phyloP scores from a whole-genome alignment of 2,329 filamentous ascomycete species.

The Cladophialophora chaetospira region DNA sequence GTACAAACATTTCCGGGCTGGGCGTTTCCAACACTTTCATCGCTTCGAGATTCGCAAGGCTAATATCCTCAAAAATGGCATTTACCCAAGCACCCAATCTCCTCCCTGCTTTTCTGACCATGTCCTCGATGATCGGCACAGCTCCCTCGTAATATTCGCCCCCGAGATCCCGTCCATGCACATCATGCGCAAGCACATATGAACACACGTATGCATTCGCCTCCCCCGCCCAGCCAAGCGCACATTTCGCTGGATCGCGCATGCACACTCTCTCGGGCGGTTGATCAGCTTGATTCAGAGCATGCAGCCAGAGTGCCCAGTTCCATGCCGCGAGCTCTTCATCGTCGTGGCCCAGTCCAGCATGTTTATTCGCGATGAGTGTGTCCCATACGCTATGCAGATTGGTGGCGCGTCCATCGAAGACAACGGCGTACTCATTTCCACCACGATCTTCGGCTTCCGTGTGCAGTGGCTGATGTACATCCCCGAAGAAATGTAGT shows the following conservation, averaged over 20 bases:
- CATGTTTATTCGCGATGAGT: conserved; percentile 31
- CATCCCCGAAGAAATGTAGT: conserved; percentile 66
- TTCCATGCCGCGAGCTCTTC: conserved; percentile 22
- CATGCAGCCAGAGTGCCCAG: conserved; percentile 61
- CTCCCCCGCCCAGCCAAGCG: conserved; percentile 61
- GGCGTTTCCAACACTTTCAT: neutral
- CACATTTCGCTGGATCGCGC: conserved; percentile 32
- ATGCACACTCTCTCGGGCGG: conserved; percentile 24
- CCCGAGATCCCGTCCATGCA: conserved; percentile 50
- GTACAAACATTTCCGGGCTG: neutral
- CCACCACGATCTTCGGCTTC: conserved; percentile 65
- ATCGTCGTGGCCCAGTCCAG: conserved; percentile 11
- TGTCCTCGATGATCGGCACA: conserved; percentile 28
- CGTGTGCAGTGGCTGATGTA: conserved; percentile 69
- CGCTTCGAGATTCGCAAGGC: neutral
- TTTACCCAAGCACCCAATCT: conserved; percentile 33
- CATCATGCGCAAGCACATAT: conserved; percentile 65
- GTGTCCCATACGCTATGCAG: conserved; percentile 75
- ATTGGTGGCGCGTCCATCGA: conserved; percentile 60
- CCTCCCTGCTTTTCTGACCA: conserved; percentile 30
- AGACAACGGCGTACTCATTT: conserved; percentile 67
- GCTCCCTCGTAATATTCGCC: conserved; percentile 33
- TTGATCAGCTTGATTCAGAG: neutral
- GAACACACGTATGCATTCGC: conserved; percentile 64
- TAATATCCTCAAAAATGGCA: conserved; percentile 8